Percentiles rank a stretch among this genome's conserved stretches.
These are phyloP conservation scores for Porcisia deanei DNA, from an alignment of 208 protist genomes.

Conservation along the genomic window DNA sequence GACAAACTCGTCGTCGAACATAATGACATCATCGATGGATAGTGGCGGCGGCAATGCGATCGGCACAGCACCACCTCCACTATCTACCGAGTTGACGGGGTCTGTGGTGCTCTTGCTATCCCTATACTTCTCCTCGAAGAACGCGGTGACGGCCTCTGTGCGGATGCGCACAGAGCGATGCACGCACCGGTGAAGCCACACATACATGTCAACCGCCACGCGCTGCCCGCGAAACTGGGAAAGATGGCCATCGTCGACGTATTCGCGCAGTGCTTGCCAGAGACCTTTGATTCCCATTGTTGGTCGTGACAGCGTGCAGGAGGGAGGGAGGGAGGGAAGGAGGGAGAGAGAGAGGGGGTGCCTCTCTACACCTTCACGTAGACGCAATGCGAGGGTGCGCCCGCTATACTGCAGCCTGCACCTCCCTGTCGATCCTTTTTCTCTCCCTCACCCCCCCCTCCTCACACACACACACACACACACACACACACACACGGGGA, in stretches of 20 bases:
- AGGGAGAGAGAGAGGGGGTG: neutral
- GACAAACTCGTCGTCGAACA: constrained; percentile 39
- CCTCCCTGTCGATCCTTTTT: too few species aligned
- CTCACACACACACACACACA: neutral
- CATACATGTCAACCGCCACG: constrained; percentile 89
- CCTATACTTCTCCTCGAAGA: constrained; percentile 34
- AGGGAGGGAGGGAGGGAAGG: neutral
- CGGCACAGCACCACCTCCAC: neutral
- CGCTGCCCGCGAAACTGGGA: constrained; percentile 74
- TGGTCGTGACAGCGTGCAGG: neutral
- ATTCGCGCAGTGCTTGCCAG: constrained; percentile 72
- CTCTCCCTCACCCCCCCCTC: too few species aligned
- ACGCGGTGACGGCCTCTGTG: constrained; percentile 22
- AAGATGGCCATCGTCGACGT: constrained; percentile 74
- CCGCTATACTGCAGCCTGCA: neutral
- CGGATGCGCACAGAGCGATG: constrained; percentile 45
- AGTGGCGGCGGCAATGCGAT: constrained; percentile 9
- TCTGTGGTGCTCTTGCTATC: neutral
- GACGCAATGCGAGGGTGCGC: neutral
- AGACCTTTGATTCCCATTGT: constrained; percentile 88
- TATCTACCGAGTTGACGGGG: neutral
- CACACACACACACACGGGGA: neutral
- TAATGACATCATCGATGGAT: constrained; percentile 34
- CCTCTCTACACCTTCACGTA: neutral
- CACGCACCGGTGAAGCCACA: constrained; percentile 82